Conservation (phyloP, 768 basidiomycete species). For the Holtermanniella nyarrowii region DNA sequence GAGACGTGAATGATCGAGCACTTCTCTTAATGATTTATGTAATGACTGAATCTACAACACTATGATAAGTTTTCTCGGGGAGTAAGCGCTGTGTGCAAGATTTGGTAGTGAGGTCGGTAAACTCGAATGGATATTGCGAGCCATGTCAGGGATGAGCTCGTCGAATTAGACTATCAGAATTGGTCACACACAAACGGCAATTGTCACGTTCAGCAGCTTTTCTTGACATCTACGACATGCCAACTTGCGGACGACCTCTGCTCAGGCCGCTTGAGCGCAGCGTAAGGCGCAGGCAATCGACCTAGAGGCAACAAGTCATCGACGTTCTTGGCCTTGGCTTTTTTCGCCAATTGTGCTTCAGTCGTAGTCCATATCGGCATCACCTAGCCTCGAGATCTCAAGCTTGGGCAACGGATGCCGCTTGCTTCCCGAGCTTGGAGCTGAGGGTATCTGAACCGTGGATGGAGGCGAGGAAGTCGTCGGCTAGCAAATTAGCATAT, state of each 20-base stretch:
- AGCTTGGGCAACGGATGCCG: slow-evolving; percentile 23
- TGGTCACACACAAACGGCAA: no score
- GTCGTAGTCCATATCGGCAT: slow-evolving; percentile 19
- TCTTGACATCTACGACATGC: slow-evolving; percentile 92
- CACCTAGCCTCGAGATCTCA: slow-evolving; percentile 19
- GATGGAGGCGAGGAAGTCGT: slow-evolving; percentile 35
- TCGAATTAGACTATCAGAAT: slow-evolving; percentile 44
- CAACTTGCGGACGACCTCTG: slow-evolving; percentile 53
- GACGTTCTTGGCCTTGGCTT: slow-evolving; percentile 49
- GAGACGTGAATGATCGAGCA: no score
- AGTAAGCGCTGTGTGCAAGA: no score
- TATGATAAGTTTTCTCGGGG: no score
- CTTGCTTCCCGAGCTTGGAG: slow-evolving; percentile 33
- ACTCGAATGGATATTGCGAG: slow-evolving; percentile 95
- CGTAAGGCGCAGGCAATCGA: slow-evolving; percentile 31
- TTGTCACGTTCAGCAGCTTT: slow-evolving; percentile 58
- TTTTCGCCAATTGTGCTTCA: slow-evolving; percentile 1
- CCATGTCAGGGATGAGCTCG: slow-evolving; percentile 92
- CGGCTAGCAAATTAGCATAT: slow-evolving; percentile 27
- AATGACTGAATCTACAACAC: no score
- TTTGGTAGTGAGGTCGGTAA: slow-evolving; percentile 98
- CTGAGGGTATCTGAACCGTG: slow-evolving; percentile 23
- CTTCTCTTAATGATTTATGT: no score
- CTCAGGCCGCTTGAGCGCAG: slow-evolving; percentile 27
- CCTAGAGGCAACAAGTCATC: slow-evolving; percentile 62